Percentiles rank a stretch among this genome's conserved stretches.
Evolutionary conservation across 495 filamentous ascomycete species (phyloP).

Genomic region (Aspergillus biplanus): DNA sequence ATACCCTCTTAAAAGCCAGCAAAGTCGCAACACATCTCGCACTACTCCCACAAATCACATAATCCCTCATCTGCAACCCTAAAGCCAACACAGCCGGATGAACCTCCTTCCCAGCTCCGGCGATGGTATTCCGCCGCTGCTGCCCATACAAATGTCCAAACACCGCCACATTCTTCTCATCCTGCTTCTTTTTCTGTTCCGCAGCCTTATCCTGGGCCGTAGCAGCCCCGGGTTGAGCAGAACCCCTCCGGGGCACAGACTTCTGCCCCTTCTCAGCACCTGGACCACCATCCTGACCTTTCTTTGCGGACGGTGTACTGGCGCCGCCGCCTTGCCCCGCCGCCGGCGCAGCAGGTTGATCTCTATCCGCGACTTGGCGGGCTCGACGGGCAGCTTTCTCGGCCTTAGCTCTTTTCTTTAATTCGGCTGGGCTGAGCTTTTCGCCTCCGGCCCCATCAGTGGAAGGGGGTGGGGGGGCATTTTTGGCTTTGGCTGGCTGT

Average conservation of each 20-base stretch:
- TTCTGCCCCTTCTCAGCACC: conserved; percentile 45
- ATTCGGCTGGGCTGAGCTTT: conserved; percentile 65
- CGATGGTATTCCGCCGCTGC: conserved; percentile 67
- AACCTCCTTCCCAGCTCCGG: conserved; percentile 82
- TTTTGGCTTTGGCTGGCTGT: conserved; percentile 32
- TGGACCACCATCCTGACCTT: conserved; percentile 37
- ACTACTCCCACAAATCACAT: conserved; percentile 87
- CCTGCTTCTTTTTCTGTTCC: conserved; percentile 52
- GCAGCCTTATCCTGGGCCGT: conserved; percentile 33
- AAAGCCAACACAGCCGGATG: conserved; percentile 85
- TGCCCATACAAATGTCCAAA: conserved; percentile 87
- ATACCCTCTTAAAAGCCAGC: conserved; percentile 84
- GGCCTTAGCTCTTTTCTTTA: conserved; percentile 78
- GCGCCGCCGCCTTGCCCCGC: conserved; percentile 32
- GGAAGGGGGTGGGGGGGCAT: conserved; percentile 23
- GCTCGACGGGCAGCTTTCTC: conserved; percentile 78
- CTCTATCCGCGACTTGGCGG: conserved; percentile 56
- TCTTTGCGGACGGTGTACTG: conserved; percentile 42
- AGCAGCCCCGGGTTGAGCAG: conserved; percentile 40
- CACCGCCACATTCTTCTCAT: conserved; percentile 74
- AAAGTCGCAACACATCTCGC: conserved; percentile 86
- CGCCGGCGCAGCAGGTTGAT: conserved; percentile 17
- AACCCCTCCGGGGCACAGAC: conserved; percentile 35
- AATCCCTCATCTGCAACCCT: conserved; percentile 88
- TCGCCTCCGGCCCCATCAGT: conserved; percentile 33